Evolutionary conservation across 768 basidiomycete genomes (phyloP), one percentile per base, ranked within the genome.

Genomic region (Kwoniella bestiolae): DNA sequence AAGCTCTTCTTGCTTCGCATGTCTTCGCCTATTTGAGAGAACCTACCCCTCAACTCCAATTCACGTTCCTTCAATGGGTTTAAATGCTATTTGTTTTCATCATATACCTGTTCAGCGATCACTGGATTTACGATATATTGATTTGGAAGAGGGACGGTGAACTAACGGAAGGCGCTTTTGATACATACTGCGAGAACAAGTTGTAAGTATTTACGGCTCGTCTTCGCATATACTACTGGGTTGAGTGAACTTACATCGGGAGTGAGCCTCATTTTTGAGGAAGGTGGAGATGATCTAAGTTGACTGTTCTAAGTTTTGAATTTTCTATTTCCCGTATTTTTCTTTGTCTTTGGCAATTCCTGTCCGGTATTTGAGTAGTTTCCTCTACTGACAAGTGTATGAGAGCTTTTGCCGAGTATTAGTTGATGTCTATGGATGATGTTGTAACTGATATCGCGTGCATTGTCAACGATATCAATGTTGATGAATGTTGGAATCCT

Each of bases 21-120:
- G n/a, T n/a, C n/a, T n/a, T n/a, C n/a, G n/a, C n/a, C n/a, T n/a
- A n/a, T n/a, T 12, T 16, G 28, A 53, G 35, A 44, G 23, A 18
- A 45, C 79, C 58, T 60, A 81, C 79, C 79, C 74, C 79, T 56
- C n/a, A 81, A 65, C 14, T 81, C 79, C 63, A 81, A 59, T 61
- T 81, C 79, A 53, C 79, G 63, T 59, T 81, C 79, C 62, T 81
- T 81, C 66, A 81, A 65, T 35, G 78, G 74, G 50, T 81, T 81
- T 38, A 79, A 55, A 61, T 81, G 78, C 79, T 79, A 60, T n/a
- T 35, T 52, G 38, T 41, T 41, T 14, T 41, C 12, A 18, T 41
- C 14, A 28, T 51, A 45, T 21, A 53, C 53, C 29, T 60, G 62
- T 68, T 68, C 53, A 65, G 63, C 59, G 12, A 62, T 65, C 41